These are phyloP conservation scores for Microstroma glucosiphilum DNA, from an alignment of 1,284 basidiomycete species.

Conservation along the genomic window DNA sequence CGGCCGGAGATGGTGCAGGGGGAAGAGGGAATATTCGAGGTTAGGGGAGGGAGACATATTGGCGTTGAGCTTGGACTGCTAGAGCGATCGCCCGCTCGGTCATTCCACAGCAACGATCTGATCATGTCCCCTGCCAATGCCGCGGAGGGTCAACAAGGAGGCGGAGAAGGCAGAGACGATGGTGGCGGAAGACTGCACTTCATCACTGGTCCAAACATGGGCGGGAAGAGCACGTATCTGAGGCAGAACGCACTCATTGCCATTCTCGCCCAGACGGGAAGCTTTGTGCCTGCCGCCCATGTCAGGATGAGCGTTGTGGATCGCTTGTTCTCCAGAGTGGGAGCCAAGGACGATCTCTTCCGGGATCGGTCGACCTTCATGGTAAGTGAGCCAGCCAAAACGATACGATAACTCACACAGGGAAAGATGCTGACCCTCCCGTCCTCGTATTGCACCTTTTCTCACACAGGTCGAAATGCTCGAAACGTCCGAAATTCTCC, in stretches of 20 bases:
- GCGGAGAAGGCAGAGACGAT: too few species aligned
- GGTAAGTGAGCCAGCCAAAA: constrained; percentile 55
- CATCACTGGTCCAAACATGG: constrained; percentile 96
- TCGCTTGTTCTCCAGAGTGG: constrained; percentile 85
- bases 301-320: constrained; percentile 81
- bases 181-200: constrained; percentile 59
- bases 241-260: constrained; percentile 85
- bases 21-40: constrained; percentile 53
- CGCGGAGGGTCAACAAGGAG: too few species aligned
- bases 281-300: constrained; percentile 79
- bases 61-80: constrained; percentile 84
- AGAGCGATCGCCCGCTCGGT: constrained; percentile 61
- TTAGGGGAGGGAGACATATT: constrained; percentile 79
- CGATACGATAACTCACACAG: neutral
- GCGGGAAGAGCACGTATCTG: constrained; percentile 80
- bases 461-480: constrained; percentile 50
- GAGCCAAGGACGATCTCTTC: constrained; percentile 90
- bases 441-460: neutral
- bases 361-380: constrained; percentile 89
- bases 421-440: neutral
- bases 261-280: constrained; percentile 85
- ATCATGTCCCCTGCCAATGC: constrained; percentile 56
- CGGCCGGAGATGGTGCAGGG: constrained; percentile 60
- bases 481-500: constrained; percentile 58
- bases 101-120: constrained; percentile 64